These are phyloP conservation scores for Globisporangium iwayamae DNA, from an alignment of 352 stramenopile species.

Conservation along the genomic window DNA sequence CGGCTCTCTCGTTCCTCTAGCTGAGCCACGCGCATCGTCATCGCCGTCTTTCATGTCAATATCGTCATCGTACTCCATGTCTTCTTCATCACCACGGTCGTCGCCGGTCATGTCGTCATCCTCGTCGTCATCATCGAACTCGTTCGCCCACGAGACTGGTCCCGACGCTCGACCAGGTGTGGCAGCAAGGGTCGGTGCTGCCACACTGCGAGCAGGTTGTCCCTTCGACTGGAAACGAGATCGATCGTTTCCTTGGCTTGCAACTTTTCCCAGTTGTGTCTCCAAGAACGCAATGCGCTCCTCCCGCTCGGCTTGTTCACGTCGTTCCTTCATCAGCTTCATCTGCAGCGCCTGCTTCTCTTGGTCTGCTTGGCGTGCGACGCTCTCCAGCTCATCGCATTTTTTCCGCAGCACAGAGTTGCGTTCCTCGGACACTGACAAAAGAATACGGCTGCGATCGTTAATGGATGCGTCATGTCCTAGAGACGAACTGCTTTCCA, in stretches of 20 bases:
- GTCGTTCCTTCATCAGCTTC: slow-evolving; percentile 25
- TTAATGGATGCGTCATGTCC: slow-evolving; percentile 24
- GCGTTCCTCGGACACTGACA: slow-evolving; percentile 74
- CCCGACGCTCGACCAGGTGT: slow-evolving; percentile 19
- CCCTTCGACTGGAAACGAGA: slow-evolving; percentile 1
- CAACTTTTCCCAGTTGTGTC: slow-evolving; percentile 43
- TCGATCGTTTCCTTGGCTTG: slow-evolving; percentile 13
- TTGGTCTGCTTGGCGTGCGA: slow-evolving; percentile 34
- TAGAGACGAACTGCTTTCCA: slow-evolving; percentile 22
- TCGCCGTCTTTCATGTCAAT: slow-evolving; percentile 51
- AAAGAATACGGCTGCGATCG: slow-evolving; percentile 58
- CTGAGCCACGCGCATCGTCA: slow-evolving; percentile 22
- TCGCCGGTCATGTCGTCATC: slow-evolving; percentile 58
- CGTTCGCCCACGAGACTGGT: slow-evolving; percentile 64
- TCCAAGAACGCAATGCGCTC: slow-evolving; percentile 69
- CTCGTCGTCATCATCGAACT: slow-evolving; percentile 61
- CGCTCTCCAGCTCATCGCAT: slow-evolving; percentile 67
- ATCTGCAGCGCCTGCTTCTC: slow-evolving; percentile 50
- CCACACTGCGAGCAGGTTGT: background rate
- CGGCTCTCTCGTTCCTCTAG: slow-evolving; percentile 12
- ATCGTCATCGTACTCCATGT: slow-evolving; percentile 40
- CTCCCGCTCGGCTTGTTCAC: slow-evolving; percentile 24
- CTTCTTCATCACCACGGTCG: slow-evolving; percentile 34
- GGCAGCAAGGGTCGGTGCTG: slow-evolving; percentile 2
- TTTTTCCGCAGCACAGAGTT: slow-evolving; percentile 68